A percentile compares a stretch with the other conserved stretches of the same genome.
Conservation (phyloP, 192 early-diverging fungal genomes). For the Pecoramyces ruminantium region DNA sequence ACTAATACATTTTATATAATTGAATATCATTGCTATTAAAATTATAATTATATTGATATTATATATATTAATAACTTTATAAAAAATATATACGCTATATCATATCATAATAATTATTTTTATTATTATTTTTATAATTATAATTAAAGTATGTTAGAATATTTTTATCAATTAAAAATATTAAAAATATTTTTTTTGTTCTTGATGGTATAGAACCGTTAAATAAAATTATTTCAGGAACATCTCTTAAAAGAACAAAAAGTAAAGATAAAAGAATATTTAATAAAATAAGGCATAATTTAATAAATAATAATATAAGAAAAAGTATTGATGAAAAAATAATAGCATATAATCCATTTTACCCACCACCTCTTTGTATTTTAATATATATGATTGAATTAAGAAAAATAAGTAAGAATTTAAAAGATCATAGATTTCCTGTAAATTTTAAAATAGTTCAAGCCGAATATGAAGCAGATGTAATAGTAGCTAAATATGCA, state of each 20-base stretch:
- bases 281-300: background rate
- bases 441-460: background rate
- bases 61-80: too few relatives aligned
- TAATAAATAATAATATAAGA: background rate
- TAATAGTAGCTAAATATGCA: background rate
- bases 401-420: background rate
- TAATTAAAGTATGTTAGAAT: background rate
- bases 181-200: background rate
- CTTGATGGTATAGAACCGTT: background rate
- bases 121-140: too few relatives aligned
- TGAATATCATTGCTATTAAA: too few relatives aligned
- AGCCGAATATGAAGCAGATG: background rate
- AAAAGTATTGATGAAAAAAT: background rate
- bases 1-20: too few relatives aligned
- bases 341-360: background rate
- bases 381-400: background rate
- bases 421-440: background rate
- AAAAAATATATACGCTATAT: too few relatives aligned
- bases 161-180: background rate
- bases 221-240: background rate
- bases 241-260: background rate
- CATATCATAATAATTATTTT: too few relatives aligned
- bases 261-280: background rate
- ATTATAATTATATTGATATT: too few relatives aligned
- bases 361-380: background rate